phyloP scores from a whole-genome alignment of 768 basidiomycete species.

The Crepidotus variabilis region DNA sequence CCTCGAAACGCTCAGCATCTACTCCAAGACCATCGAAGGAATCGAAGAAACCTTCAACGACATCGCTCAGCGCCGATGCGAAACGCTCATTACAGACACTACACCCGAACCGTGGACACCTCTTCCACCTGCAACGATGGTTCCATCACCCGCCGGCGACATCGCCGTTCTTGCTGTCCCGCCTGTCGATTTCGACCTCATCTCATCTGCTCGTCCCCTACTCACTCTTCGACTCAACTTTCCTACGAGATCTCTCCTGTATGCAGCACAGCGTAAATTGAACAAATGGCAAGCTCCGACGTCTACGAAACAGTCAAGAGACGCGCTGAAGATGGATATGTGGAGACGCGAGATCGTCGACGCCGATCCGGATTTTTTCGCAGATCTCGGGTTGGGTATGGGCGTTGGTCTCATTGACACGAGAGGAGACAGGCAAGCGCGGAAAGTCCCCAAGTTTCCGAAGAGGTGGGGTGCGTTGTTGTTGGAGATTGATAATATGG shows the following conservation, averaged over 20 bases:
- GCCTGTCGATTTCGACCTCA: slow-evolving; percentile 4
- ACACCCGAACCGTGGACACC: not conserved
- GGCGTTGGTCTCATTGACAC: slow-evolving; percentile 1
- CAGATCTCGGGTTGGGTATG: slow-evolving; percentile 2
- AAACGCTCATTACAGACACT: not conserved
- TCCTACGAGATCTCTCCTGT: not conserved
- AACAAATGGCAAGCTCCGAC: slow-evolving; percentile 6
- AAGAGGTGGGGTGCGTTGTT: slow-evolving; percentile 3
- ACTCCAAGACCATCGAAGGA: not conserved
- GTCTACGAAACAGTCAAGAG: not conserved
- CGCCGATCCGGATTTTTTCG: slow-evolving; percentile 3
- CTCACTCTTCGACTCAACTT: slow-evolving; percentile 4
- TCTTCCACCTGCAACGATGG: not conserved
- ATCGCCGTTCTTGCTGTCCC: not conserved
- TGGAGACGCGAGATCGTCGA: slow-evolving; percentile 1
- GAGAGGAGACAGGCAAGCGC: slow-evolving; percentile 1
- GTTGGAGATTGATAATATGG: not conserved
- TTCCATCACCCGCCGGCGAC: not conserved
- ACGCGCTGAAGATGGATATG: slow-evolving; percentile 1
- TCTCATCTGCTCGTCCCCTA: slow-evolving; percentile 2
- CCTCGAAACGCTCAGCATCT: slow-evolving; percentile 3
- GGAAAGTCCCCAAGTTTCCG: slow-evolving; percentile 6
- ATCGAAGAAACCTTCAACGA: slow-evolving; percentile 4
- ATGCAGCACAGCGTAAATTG: not conserved
- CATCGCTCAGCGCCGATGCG: slow-evolving; percentile 2